Base-by-base conservation (phyloP, 1,284 basidiomycete species). In the Pseudomicrostroma phylloplanum region DNA sequence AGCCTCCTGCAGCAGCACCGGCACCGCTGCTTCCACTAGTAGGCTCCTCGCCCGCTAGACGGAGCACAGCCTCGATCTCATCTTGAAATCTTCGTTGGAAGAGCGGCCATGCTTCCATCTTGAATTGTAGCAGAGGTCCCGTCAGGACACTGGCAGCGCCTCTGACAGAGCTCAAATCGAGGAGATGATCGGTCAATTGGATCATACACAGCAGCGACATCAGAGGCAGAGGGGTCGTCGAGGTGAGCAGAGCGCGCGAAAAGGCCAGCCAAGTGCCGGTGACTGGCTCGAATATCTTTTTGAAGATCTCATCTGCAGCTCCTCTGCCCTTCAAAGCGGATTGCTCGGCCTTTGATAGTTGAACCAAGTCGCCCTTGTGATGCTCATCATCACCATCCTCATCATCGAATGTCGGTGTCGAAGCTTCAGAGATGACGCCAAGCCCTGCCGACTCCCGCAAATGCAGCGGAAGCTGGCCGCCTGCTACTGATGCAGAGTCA, bases 251-350 rank as follows among this genome's bases (percentile, higher is more conserved):
- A 19, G 51, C 2, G 7, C 51, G 51, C 6, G 21, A 54, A 19
- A 54, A 54, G 21, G 55, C 62, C 17, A 39, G 49, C 64, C 68
- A 77, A 23, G 64, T 67, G 0, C 58, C 26, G 0, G 76, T 51
- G 0, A 67, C 66, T 12, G 77, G 77, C 60, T 79, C 76, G 61
- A 76, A 67, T 21, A 77, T 69, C 66, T 79, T 76, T 51, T 66
- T 72, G 61, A 76, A 77, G 6, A 75, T 63, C 63, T 74, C 74
- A 48, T 74, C 74, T 17, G 41, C 62, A 15, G 68, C 72, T 1
- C 64, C 60, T 26, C 65, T 21, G 0, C 62, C 64, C 30, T 62
- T 41, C n/a, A 70, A 17, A 2, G 55, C 53, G 1, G 30, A 25
- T 42, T 71, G 70, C 40, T 75, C 73, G 1, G 36, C 19, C 12